Evolutionary conservation across 495 filamentous ascomycete genomes (phyloP).

Genomic region (Hypoxylon cercidicola): DNA sequence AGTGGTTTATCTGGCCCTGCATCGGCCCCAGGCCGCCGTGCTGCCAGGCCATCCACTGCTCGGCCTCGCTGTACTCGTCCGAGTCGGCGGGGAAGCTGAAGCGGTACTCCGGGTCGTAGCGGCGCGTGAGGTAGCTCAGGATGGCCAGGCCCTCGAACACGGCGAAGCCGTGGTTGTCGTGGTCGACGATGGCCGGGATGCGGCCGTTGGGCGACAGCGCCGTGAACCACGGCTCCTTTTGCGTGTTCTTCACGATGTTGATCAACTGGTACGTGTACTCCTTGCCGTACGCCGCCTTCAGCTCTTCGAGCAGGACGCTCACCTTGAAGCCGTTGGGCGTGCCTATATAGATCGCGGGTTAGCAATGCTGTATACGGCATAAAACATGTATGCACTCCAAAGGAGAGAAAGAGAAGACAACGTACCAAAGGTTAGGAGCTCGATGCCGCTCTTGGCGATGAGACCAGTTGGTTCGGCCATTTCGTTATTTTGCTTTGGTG

Average conservation of each 20-base stretch:
- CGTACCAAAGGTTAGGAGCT: slow-evolving; percentile 61
- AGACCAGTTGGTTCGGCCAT: slow-evolving; percentile 60
- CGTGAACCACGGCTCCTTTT: slow-evolving; percentile 75
- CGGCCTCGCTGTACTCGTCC: slow-evolving; percentile 73
- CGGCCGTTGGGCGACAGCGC: slow-evolving; percentile 87
- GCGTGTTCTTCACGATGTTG: slow-evolving; percentile 74
- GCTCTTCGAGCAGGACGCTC: slow-evolving; percentile 85
- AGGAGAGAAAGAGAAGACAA: slow-evolving; percentile 27
- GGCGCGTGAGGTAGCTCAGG: slow-evolving; percentile 77
- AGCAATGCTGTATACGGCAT: background rate
- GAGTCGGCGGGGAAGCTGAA: slow-evolving; percentile 77
- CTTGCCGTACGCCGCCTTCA: slow-evolving; percentile 65
- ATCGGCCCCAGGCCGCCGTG: slow-evolving; percentile 81
- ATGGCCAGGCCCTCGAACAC: slow-evolving; percentile 84
- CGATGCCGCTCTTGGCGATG: slow-evolving; percentile 65
- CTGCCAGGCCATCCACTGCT: slow-evolving; percentile 70
- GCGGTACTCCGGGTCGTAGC: slow-evolving; percentile 81
- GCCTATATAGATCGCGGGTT: slow-evolving; percentile 15
- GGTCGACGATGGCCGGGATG: slow-evolving; percentile 84
- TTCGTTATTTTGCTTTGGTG: slow-evolving; percentile 11
- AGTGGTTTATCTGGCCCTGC: slow-evolving; percentile 92
- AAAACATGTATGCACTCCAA: background rate
- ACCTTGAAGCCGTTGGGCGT: slow-evolving; percentile 69
- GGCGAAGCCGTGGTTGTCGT: slow-evolving; percentile 65
- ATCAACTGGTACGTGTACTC: slow-evolving; percentile 71